Evolutionary conservation across 2,329 filamentous ascomycete species (phyloP).

Genomic region (Chalaropsis ovoidea): DNA sequence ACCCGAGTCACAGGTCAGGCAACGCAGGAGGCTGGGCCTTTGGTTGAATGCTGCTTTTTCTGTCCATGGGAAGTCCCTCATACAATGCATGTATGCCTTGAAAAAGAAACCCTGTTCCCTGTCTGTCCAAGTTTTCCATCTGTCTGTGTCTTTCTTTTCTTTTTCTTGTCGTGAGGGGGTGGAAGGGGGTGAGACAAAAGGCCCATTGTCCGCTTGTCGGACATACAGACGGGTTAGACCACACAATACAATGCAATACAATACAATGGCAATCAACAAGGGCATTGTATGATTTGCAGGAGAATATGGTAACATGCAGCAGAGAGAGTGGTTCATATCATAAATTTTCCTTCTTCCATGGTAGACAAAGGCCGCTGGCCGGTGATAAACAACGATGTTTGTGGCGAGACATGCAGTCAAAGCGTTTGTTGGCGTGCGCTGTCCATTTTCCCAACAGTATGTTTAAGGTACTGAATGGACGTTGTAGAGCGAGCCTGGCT

Average conservation of each 20-base stretch:
- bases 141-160: not conserved
- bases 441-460: no score
- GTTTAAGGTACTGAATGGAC: no score
- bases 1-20: constrained; percentile 5
- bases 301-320: constrained; percentile 7
- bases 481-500: no score
- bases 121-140: constrained; percentile 12
- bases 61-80: not conserved
- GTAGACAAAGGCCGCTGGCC: not conserved
- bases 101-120: not conserved
- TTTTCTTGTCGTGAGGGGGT: not conserved
- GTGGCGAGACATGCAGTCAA: not conserved
- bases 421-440: not conserved
- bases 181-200: constrained; percentile 9
- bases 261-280: not conserved
- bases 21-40: not conserved
- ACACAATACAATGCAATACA: no score
- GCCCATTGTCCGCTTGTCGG: not conserved
- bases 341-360: not conserved
- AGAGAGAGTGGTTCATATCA: not conserved
- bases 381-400: not conserved
- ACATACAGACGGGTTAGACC: not conserved
- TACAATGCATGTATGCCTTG: constrained; percentile 1
- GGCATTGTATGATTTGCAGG: constrained; percentile 10
- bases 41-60: not conserved